phyloP scores from a whole-genome alignment of 2,329 filamentous ascomycete species.

The Stagonosporopsis chrysanthemi region DNA sequence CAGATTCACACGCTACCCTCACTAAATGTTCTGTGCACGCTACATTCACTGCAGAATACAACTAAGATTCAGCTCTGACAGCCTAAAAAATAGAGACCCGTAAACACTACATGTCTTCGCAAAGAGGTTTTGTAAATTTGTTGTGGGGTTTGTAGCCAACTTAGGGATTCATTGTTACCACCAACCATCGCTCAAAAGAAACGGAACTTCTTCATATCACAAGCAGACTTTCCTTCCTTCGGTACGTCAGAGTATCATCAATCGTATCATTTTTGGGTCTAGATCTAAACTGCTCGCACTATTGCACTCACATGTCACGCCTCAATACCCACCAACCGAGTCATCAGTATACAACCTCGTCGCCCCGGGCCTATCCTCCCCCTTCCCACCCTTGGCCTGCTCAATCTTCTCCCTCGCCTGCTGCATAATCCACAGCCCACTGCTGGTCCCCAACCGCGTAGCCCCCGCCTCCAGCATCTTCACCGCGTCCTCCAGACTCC shows the following conservation, averaged over 20 bases:
- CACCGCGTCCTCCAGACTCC: conserved; percentile 58
- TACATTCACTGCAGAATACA: too few relatives aligned
- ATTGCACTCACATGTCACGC: background rate
- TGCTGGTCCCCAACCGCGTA: conserved; percentile 63
- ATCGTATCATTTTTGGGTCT: background rate
- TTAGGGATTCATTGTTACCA: too few relatives aligned
- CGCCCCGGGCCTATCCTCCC: conserved; percentile 31
- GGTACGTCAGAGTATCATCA: background rate
- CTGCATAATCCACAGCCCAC: conserved; percentile 63
- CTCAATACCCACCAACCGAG: conserved; percentile 26
- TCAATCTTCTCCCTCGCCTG: conserved; percentile 46
- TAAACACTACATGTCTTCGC: too few relatives aligned
- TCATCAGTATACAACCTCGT: conserved; percentile 50
- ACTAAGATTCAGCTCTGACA: too few relatives aligned
- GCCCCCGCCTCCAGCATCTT: conserved; percentile 66
- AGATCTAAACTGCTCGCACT: background rate
- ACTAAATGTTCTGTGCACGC: too few relatives aligned
- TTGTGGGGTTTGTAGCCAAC: too few relatives aligned
- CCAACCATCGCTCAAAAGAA: too few relatives aligned
- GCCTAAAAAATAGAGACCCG: too few relatives aligned
- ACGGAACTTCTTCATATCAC: too few relatives aligned
- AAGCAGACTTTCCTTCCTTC: background rate
- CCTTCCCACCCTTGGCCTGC: conserved; percentile 32
- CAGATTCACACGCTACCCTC: too few relatives aligned
- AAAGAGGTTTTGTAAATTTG: too few relatives aligned